phyloP scores from a whole-genome alignment of 306 rosid genomes.

The Canavalia gladiata region DNA sequence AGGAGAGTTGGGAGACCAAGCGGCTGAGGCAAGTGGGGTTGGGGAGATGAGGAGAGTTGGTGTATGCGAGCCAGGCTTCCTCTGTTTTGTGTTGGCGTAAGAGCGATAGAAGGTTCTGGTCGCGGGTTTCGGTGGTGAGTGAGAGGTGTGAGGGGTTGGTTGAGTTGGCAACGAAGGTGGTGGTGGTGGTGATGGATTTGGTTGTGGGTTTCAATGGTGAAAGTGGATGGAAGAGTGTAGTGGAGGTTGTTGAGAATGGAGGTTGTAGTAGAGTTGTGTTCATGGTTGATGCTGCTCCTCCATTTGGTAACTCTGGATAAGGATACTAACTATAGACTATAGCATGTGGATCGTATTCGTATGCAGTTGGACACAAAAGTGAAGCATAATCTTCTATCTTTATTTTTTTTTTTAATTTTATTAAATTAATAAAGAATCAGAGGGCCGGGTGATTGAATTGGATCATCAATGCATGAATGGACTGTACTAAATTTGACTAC shows the following conservation, averaged over 20 bases:
- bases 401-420: too few species aligned
- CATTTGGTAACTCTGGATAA: conserved; percentile 56
- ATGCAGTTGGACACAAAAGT: too few species aligned
- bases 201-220: conserved; percentile 32
- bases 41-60: conserved; percentile 67
- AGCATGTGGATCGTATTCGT: too few species aligned
- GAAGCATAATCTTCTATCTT: too few species aligned
- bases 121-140: conserved; percentile 51
- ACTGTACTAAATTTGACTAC: too few species aligned
- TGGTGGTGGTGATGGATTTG: conserved; percentile 7
- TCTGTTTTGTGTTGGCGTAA: conserved; percentile 87
- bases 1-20: conserved; percentile 77
- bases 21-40: conserved; percentile 89
- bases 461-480: too few species aligned
- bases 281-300: conserved; percentile 64
- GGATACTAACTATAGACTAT: neutral
- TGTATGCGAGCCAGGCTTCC: conserved; percentile 81
- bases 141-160: conserved; percentile 43
- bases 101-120: conserved; percentile 69
- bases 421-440: too few species aligned
- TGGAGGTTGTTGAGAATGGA: too few species aligned
- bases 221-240: neutral
- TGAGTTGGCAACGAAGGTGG: conserved; percentile 46
- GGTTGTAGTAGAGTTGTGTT: conserved; percentile 51
- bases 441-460: too few species aligned